A percentile compares a stretch with the other conserved stretches of the same genome.
Evolutionary conservation across 306 rosid species (phyloP).

Genomic region (Pyrus betulifolia): DNA sequence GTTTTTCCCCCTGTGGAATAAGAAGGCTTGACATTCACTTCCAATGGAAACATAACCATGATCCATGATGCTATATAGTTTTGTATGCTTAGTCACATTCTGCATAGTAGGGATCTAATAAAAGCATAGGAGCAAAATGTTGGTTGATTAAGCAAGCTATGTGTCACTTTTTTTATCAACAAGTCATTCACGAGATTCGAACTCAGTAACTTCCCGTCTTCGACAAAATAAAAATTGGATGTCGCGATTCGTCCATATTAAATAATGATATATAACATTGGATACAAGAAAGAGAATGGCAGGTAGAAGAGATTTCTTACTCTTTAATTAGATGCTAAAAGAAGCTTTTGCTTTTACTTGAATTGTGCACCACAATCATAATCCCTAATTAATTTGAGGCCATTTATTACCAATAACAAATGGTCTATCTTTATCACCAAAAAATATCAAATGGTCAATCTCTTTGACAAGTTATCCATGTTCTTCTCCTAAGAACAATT

Average conservation of each 20-base stretch:
- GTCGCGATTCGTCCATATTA: too few species aligned
- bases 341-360: constrained; percentile 44
- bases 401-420: constrained; percentile 25
- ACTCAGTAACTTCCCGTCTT: too few species aligned
- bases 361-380: constrained; percentile 28
- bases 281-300: constrained; percentile 26
- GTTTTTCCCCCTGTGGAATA: background rate
- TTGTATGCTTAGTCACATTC: background rate
- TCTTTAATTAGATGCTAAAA: constrained; percentile 39
- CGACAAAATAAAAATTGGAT: too few species aligned
- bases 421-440: constrained; percentile 12
- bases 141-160: too few species aligned
- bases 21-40: background rate
- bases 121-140: background rate
- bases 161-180: too few species aligned
- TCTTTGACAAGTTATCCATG: constrained; percentile 9
- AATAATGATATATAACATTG: background rate
- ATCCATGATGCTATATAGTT: background rate
- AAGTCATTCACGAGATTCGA: too few species aligned
- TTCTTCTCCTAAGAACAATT: background rate
- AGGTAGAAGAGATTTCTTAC: constrained; percentile 30
- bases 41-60: background rate
- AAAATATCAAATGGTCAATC: constrained; percentile 3
- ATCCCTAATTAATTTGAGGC: constrained; percentile 34
- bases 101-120: background rate